Evolutionary conservation across 2,329 filamentous ascomycete species (phyloP).

Genomic region (Scedosporium aurantiacum): DNA sequence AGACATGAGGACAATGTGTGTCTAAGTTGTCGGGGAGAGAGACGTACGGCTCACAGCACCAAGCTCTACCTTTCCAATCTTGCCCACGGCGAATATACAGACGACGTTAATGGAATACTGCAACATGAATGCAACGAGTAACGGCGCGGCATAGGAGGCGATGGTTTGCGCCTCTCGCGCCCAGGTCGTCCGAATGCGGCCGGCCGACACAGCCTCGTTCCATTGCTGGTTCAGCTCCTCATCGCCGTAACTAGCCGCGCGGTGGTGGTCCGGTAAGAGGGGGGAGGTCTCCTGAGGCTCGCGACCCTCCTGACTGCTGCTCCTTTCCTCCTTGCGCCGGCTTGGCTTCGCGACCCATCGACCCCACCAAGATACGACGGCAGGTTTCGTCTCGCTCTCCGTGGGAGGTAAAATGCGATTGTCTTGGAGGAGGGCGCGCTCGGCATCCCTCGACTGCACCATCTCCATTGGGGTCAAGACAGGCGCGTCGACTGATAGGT

Average conservation of each 20-base stretch:
- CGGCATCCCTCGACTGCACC: conserved; percentile 44
- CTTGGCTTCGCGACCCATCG: conserved; percentile 35
- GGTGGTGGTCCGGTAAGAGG: conserved; percentile 18
- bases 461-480: conserved; percentile 43
- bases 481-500: conserved; percentile 34
- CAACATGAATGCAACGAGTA: conserved; percentile 64
- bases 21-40: not conserved
- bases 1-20: not conserved
- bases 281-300: conserved; percentile 25
- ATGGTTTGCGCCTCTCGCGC: conserved; percentile 79
- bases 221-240: conserved; percentile 62
- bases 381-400: conserved; percentile 15
- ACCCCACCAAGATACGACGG: conserved; percentile 24
- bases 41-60: conserved; percentile 31
- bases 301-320: conserved; percentile 9
- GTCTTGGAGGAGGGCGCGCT: conserved; percentile 50
- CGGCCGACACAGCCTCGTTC: conserved; percentile 73
- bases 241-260: conserved; percentile 26
- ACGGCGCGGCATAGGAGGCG: conserved; percentile 55
- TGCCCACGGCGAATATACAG: conserved; percentile 68
- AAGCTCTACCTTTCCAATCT: conserved; percentile 54
- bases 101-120: conserved; percentile 80
- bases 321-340: conserved; percentile 33
- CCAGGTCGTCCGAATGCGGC: conserved; percentile 83
- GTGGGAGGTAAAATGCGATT: conserved; percentile 57